phyloP scores from a whole-genome alignment of 306 rosid genomes.

The Pyrus pyrifolia region DNA sequence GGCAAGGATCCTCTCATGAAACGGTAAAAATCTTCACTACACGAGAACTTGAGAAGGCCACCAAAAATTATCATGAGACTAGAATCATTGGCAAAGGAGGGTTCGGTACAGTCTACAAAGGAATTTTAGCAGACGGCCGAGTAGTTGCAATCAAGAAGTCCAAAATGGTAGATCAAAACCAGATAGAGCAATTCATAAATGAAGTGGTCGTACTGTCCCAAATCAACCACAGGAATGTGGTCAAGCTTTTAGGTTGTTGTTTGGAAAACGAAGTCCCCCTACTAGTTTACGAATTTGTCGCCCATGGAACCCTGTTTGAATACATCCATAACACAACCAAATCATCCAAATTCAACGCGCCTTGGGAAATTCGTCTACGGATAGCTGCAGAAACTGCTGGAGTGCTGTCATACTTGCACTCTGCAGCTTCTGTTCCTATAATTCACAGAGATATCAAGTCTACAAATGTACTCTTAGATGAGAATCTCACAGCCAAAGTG shows the following conservation, averaged over 20 bases:
- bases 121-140: not conserved
- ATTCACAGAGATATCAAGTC: too few species aligned
- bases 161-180: slow-evolving; percentile 21
- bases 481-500: too few species aligned
- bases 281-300: slow-evolving; percentile 40
- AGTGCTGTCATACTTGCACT: too few species aligned
- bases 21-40: slow-evolving; percentile 15
- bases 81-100: slow-evolving; percentile 36
- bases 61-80: slow-evolving; percentile 22
- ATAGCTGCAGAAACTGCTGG: too few species aligned
- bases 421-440: too few species aligned
- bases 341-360: too few species aligned
- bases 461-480: too few species aligned
- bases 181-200: slow-evolving; percentile 34
- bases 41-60: slow-evolving; percentile 31
- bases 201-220: slow-evolving; percentile 37
- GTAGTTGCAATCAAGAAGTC: slow-evolving; percentile 37
- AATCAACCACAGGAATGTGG: slow-evolving; percentile 45
- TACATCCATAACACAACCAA: too few species aligned
- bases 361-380: too few species aligned
- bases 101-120: slow-evolving; percentile 19
- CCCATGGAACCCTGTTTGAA: slow-evolving; percentile 21
- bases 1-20: not conserved
- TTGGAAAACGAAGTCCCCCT: slow-evolving; percentile 35
- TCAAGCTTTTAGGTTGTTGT: slow-evolving; percentile 44